Percentiles rank a stretch among this genome's conserved stretches.
Conservation (phyloP, 495 filamentous ascomycete genomes). For the Darksidea phi region DNA sequence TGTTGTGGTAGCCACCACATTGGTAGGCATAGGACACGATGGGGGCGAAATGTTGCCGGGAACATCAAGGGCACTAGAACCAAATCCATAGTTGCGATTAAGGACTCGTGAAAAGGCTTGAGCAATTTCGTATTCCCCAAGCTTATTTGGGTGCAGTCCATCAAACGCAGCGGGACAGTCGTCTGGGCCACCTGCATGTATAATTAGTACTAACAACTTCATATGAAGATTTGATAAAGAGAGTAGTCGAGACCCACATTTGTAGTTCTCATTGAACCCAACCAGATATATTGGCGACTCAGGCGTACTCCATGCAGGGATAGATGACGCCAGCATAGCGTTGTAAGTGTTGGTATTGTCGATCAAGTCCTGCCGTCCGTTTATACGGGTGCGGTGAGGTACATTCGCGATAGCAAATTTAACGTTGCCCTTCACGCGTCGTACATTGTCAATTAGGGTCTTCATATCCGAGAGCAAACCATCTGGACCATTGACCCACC, state of each 20-base stretch:
- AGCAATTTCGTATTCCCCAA: slow-evolving; percentile 2
- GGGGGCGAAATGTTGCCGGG: not conserved
- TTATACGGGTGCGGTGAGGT: not conserved
- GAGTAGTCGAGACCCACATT: no score
- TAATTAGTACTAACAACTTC: no score
- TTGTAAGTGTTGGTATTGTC: not conserved
- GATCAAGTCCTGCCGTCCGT: not conserved
- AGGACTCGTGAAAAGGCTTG: not conserved
- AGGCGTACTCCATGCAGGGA: not conserved
- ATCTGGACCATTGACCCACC: slow-evolving; percentile 9
- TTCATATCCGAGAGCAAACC: slow-evolving; percentile 3
- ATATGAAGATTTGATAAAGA: no score
- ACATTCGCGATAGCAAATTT: slow-evolving; percentile 1
- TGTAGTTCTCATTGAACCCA: not conserved
- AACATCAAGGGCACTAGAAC: not conserved
- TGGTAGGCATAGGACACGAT: not conserved
- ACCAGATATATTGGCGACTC: not conserved
- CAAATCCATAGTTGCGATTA: not conserved
- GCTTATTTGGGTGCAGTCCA: not conserved
- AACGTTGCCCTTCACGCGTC: not conserved
- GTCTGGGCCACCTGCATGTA: no score
- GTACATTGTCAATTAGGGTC: not conserved
- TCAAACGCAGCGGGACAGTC: not conserved
- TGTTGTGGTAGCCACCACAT: not conserved
- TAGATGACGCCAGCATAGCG: not conserved